Conservation (phyloP, 2,329 filamentous ascomycete species). For the Periglandula ipomoeae region DNA sequence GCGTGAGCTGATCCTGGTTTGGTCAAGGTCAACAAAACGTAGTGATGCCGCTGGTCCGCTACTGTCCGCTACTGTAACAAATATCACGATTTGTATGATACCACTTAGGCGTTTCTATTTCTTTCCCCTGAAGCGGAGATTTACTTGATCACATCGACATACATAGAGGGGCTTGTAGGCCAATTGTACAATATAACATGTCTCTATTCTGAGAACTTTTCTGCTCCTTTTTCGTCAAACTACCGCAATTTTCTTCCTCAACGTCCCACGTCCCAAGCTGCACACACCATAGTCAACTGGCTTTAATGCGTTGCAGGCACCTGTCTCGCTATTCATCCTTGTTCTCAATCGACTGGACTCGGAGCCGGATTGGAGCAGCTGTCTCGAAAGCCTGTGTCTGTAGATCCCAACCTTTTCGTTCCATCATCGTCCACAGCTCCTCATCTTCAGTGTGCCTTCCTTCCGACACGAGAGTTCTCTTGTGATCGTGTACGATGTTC, state of each 20-base stretch:
- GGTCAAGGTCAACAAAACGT: not conserved
- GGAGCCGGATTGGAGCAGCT: conserved; percentile 23
- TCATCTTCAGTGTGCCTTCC: conserved; percentile 8
- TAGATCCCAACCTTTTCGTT: conserved; percentile 25
- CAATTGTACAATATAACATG: conserved; percentile 1
- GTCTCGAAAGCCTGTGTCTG: conserved; percentile 28
- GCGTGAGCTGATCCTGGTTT: conserved; percentile 22
- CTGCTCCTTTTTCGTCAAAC: not conserved
- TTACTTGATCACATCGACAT: not conserved
- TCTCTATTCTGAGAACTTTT: not conserved
- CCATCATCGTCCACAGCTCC: conserved; percentile 20
- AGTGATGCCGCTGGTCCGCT: not conserved
- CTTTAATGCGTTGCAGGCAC: too few species aligned
- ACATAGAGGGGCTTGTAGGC: conserved; percentile 1
- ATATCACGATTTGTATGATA: conserved; percentile 14
- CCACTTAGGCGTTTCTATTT: conserved; percentile 14
- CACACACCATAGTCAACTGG: too few species aligned
- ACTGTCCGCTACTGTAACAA: not conserved
- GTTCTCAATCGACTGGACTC: conserved; percentile 12
- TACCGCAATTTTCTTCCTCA: too few species aligned
- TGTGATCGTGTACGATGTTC: conserved; percentile 11
- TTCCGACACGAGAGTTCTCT: conserved; percentile 10
- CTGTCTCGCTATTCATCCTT: conserved; percentile 16
- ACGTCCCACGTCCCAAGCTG: too few species aligned
- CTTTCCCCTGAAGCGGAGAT: not conserved